phyloP scores from a whole-genome alignment of 768 basidiomycete genomes.

The Cyclocybe aegerita region DNA sequence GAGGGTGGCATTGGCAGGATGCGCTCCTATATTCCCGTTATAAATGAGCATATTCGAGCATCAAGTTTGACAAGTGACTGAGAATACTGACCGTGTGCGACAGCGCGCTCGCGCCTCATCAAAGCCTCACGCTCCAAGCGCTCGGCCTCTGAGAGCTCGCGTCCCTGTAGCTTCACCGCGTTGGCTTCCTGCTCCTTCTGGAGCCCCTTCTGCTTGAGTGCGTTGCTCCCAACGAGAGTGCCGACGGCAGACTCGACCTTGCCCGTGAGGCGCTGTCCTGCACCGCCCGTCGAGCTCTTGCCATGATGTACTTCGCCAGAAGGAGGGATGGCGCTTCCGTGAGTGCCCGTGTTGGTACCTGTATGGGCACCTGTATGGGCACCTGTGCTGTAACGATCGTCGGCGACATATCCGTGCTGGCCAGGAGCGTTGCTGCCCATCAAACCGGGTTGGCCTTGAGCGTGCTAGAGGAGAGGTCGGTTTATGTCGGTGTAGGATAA shows the following conservation, averaged over 20 bases:
- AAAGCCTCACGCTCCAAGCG: slow-evolving; percentile 50
- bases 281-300: slow-evolving; percentile 18
- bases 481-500: no score
- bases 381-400: no score
- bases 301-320: slow-evolving; percentile 17
- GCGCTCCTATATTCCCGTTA: slow-evolving; percentile 10
- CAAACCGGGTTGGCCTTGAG: no score
- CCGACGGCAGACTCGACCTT: slow-evolving; percentile 51
- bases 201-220: slow-evolving; percentile 47
- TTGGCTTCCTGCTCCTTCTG: slow-evolving; percentile 55
- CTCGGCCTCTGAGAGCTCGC: slow-evolving; percentile 53
- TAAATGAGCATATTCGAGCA: neutral
- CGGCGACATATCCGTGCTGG: no score
- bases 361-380: no score
- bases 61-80: neutral
- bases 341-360: no score
- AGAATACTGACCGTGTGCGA: slow-evolving; percentile 41
- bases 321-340: slow-evolving; percentile 18
- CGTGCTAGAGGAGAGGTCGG: no score
- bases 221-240: slow-evolving; percentile 40
- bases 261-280: slow-evolving; percentile 38
- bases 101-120: slow-evolving; percentile 49
- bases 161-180: slow-evolving; percentile 41
- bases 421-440: no score
- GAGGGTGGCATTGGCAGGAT: slow-evolving; percentile 2